Percentiles rank a stretch among this genome's conserved stretches.
Evolutionary conservation across 768 basidiomycete species (phyloP).

Genomic region (Kondoa malvinella): DNA sequence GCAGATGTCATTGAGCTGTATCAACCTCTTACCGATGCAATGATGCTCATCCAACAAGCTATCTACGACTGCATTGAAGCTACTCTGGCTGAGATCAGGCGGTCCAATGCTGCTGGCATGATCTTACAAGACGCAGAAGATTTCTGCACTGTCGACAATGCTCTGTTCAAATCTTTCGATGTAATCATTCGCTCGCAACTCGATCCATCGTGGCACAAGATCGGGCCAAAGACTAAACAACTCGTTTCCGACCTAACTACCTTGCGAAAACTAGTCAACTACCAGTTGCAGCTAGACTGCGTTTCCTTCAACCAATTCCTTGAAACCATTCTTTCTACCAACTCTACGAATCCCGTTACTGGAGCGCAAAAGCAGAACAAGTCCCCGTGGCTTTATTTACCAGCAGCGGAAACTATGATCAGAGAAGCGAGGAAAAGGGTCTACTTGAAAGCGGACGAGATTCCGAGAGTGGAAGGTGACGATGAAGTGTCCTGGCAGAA

Average conservation of each 20-base stretch:
- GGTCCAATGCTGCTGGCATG: slow-evolving; percentile 69
- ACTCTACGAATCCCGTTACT: slow-evolving; percentile 36
- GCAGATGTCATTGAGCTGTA: slow-evolving; percentile 86
- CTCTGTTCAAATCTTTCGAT: slow-evolving; percentile 87
- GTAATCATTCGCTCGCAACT: slow-evolving; percentile 69
- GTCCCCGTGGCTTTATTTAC: slow-evolving; percentile 78
- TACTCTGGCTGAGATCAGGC: slow-evolving; percentile 74
- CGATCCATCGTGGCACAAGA: slow-evolving; percentile 92
- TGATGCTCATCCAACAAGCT: slow-evolving; percentile 81
- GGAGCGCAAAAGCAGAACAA: slow-evolving; percentile 50
- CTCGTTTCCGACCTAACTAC: slow-evolving; percentile 74
- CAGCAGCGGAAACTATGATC: slow-evolving; percentile 76
- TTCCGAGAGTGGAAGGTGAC: slow-evolving; percentile 20
- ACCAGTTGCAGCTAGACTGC: slow-evolving; percentile 75
- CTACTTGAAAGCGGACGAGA: slow-evolving; percentile 39
- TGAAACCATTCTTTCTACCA: slow-evolving; percentile 62
- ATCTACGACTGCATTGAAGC: slow-evolving; percentile 86
- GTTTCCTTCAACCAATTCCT: slow-evolving; percentile 80
- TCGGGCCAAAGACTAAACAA: slow-evolving; percentile 77
- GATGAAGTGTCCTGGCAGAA: slow-evolving; percentile 10
- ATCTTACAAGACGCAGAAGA: slow-evolving; percentile 65
- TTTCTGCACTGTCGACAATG: slow-evolving; percentile 55
- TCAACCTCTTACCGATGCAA: slow-evolving; percentile 63
- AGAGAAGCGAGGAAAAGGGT: slow-evolving; percentile 62
- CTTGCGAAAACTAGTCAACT: slow-evolving; percentile 68